A percentile compares a stretch with the other conserved stretches of the same genome.
phyloP scores from a whole-genome alignment of 768 basidiomycete species.

The Dioszegia crocea region DNA sequence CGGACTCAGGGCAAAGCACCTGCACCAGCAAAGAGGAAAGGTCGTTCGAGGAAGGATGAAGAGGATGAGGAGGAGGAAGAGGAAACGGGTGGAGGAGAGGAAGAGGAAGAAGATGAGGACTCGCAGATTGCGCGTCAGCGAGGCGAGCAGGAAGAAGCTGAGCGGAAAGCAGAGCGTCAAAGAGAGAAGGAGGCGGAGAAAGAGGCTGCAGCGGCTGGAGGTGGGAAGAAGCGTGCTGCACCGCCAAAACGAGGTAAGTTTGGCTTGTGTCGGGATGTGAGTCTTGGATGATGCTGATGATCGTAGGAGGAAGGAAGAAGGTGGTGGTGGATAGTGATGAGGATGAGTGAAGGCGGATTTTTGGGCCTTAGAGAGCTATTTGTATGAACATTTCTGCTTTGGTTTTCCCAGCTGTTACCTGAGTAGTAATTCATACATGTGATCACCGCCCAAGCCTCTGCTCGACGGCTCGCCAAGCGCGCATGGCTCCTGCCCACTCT shows the following conservation, averaged over 20 bases:
- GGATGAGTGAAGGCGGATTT: slow-evolving; percentile 1
- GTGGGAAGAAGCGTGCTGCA: not conserved
- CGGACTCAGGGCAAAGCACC: slow-evolving; percentile 7
- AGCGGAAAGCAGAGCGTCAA: not conserved
- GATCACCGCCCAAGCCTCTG: slow-evolving; percentile 21
- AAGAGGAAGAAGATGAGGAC: slow-evolving; percentile 14
- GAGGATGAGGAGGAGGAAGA: slow-evolving; percentile 6
- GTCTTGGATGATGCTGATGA: not conserved
- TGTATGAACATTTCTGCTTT: not conserved
- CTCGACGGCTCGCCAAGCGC: slow-evolving; percentile 28
- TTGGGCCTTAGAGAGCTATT: too few relatives aligned
- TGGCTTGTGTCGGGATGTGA: not conserved
- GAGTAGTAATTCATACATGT: not conserved
- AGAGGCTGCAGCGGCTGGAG: not conserved
- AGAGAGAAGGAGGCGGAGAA: not conserved
- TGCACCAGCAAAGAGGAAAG: not conserved
- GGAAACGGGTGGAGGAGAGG: not conserved
- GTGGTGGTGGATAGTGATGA: slow-evolving; percentile 13
- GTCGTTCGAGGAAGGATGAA: slow-evolving; percentile 5
- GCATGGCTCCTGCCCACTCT: slow-evolving; percentile 39
- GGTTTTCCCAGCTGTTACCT: not conserved
- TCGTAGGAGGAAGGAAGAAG: slow-evolving; percentile 6
- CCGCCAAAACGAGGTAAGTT: slow-evolving; percentile 13
- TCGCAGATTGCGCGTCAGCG: not conserved
- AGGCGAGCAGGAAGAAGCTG: not conserved